Percentiles rank a stretch among this genome's conserved stretches.
Conservation (phyloP, 345 rosid species). For the Bruguiera sexangula region DNA sequence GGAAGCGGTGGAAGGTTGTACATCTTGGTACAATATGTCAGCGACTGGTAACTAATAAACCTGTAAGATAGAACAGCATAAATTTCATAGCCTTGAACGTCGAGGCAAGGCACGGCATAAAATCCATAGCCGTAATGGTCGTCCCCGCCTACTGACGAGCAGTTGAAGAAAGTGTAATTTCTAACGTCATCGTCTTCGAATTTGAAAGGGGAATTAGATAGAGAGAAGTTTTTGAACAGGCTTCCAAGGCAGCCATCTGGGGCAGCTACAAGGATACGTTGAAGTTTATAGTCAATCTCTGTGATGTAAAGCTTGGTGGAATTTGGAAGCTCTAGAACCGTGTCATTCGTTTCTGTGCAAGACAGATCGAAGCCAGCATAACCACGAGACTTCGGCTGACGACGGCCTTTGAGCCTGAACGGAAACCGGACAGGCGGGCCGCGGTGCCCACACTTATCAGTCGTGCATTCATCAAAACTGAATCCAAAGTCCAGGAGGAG, state of each 20-base stretch:
- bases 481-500: too few species aligned
- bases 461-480: background rate
- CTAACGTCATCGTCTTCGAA: fast-evolving
- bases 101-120: background rate
- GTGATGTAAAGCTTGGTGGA: background rate
- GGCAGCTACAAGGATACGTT: background rate
- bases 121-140: fast-evolving
- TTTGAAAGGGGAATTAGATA: constrained; percentile 5
- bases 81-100: constrained; percentile 3
- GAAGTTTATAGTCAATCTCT: constrained; percentile 8
- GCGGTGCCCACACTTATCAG: background rate
- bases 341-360: background rate
- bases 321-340: constrained; percentile 9
- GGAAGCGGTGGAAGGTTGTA: constrained; percentile 5
- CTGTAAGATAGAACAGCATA: background rate
- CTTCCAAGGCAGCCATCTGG: constrained; percentile 7
- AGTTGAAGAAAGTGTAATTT: constrained; percentile 10
- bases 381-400: constrained; percentile 9
- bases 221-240: background rate
- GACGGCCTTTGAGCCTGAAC: constrained; percentile 2
- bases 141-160: background rate
- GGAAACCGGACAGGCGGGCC: constrained; percentile 19
- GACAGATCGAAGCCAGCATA: constrained; percentile 11
- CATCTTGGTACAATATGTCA: constrained; percentile 18
- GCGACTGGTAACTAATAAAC: background rate